These are phyloP conservation scores for Fistulifera solaris DNA, from an alignment of 108 stramenopile species.

Conservation along the genomic window DNA sequence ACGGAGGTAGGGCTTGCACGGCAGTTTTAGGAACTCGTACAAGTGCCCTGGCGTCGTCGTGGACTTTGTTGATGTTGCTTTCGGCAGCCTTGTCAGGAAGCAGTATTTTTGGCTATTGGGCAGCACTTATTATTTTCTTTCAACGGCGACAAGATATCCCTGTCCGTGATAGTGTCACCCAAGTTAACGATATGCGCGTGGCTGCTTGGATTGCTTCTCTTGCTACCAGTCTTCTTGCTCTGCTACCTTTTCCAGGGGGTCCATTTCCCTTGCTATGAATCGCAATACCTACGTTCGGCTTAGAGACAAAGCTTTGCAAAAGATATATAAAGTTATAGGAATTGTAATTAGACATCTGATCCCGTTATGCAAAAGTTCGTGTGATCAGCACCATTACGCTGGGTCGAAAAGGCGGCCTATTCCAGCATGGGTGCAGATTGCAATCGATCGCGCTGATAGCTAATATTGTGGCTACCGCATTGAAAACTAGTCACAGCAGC, in stretches of 20 bases:
- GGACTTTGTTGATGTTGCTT: constrained; percentile 32
- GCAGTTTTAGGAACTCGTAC: constrained; percentile 51
- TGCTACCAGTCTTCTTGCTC: constrained; percentile 27
- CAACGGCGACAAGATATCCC: constrained; percentile 58
- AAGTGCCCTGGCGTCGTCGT: constrained; percentile 30
- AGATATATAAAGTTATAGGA: too few relatives aligned
- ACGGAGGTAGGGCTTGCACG: constrained; percentile 78
- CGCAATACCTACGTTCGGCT: too few relatives aligned
- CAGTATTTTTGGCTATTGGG: constrained; percentile 37
- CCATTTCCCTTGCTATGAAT: background rate
- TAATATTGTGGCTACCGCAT: too few relatives aligned
- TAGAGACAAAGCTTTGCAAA: too few relatives aligned
- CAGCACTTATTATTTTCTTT: constrained; percentile 39
- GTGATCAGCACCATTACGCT: too few relatives aligned
- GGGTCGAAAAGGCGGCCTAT: too few relatives aligned
- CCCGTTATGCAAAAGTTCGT: too few relatives aligned
- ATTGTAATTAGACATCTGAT: too few relatives aligned
- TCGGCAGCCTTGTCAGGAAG: constrained; percentile 25
- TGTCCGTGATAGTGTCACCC: constrained; percentile 53
- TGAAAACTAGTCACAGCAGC: too few relatives aligned
- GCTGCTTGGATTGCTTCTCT: constrained; percentile 29
- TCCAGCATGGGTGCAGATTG: too few relatives aligned
- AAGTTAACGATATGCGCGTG: constrained; percentile 33
- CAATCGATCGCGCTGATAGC: too few relatives aligned
- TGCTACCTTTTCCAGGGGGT: constrained; percentile 61